Evolutionary conservation across 371 early-diverging fungal genomes (phyloP).

Genomic region (Mucor velutinosus): DNA sequence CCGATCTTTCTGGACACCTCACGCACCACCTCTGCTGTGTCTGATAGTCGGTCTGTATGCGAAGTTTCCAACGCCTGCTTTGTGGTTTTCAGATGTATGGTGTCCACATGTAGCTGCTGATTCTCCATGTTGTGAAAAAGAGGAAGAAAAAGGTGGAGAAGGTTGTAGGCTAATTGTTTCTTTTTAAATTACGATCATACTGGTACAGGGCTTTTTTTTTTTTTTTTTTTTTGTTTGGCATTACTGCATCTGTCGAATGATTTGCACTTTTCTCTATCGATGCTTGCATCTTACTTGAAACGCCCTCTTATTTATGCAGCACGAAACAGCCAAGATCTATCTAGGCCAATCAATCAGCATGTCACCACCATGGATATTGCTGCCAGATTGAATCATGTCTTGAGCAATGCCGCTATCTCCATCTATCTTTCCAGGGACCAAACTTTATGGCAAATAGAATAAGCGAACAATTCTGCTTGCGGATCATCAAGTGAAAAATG

Average conservation of each 20-base stretch:
- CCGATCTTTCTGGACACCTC: constrained; percentile 45
- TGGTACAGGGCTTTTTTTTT: neutral
- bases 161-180: neutral
- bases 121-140: constrained; percentile 1
- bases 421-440: neutral
- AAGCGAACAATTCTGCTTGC: neutral
- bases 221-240: neutral
- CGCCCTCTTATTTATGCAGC: neutral
- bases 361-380: neutral
- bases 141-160: neutral
- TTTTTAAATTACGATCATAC: neutral
- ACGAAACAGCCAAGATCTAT: neutral
- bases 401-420: neutral
- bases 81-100: neutral
- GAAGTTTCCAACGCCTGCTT: neutral
- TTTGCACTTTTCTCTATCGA: neutral
- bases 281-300: neutral
- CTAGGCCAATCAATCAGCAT: neutral
- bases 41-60: constrained; percentile 21
- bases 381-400: neutral
- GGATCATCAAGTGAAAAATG: neutral
- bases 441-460: neutral
- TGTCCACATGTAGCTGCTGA: neutral
- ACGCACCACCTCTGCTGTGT: constrained; percentile 45
- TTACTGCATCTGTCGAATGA: neutral